Conservation (phyloP, 78 protist genomes). For the Dictyostelium firmibasis region DNA sequence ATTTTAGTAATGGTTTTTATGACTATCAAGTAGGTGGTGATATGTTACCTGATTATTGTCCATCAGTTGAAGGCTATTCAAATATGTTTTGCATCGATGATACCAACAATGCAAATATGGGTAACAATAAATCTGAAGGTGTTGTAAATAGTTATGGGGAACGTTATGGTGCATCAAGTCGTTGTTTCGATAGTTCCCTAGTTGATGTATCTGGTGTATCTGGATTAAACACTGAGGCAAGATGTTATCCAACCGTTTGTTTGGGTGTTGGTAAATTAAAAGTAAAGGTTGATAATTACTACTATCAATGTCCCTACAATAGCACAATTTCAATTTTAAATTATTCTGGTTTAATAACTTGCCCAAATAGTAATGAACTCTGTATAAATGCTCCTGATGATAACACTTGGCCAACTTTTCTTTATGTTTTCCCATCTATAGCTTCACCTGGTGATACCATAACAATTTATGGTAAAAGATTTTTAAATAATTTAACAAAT, state of each 20-base stretch:
- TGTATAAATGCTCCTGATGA: not conserved
- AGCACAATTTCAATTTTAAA: not conserved
- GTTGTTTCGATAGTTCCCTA: conserved; percentile 45
- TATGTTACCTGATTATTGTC: conserved; percentile 38
- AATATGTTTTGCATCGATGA: conserved; percentile 5
- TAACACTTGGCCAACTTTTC: conserved; percentile 32
- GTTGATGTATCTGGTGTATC: not conserved
- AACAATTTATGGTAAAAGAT: conserved; percentile 6
- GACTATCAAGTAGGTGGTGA: not conserved
- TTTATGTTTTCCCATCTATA: not conserved
- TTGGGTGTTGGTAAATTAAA: not conserved
- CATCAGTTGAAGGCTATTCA: conserved; percentile 16
- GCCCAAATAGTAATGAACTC: conserved; percentile 34
- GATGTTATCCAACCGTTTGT: conserved; percentile 48
- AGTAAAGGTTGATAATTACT: not conserved
- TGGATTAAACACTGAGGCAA: not conserved
- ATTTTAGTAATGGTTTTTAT: not conserved
- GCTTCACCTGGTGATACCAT: conserved; percentile 4
- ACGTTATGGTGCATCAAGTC: not conserved
- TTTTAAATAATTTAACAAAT: not conserved
- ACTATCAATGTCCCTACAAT: conserved; percentile 48
- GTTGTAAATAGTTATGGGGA: not conserved
- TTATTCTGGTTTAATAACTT: not conserved
- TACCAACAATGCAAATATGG: not conserved
- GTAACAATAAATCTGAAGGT: not conserved